Base-by-base conservation (phyloP, 163 green algal genomes). In the Scenedesmus sp. region DNA sequence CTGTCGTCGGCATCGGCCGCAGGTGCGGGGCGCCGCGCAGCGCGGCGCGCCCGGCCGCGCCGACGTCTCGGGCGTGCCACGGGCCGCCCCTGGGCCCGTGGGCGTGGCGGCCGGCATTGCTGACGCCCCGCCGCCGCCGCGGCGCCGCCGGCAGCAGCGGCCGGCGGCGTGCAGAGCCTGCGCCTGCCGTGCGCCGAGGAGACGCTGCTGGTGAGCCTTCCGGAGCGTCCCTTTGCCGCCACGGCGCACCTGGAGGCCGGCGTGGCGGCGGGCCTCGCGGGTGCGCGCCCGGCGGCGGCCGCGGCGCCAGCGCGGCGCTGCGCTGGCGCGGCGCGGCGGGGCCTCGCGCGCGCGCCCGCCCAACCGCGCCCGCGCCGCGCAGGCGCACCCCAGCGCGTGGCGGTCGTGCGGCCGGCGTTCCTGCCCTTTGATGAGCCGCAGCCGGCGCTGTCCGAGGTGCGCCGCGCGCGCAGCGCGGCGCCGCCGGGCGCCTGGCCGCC, bases 381-480 rank as follows among this genome's bases (percentile, higher is more conserved):
- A 83, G 56, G 51, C 33, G 36, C 60, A 0, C 31, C 85, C 2
- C 60, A 64, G 13, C 62, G 74, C 28, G 77, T 93, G 5, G 87
- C 84, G 3, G 87, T 96, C 2, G 75, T 97, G n/a, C 83, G 92
- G 3, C 86, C 94, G 14, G 85, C 89, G 7, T 97, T 95, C 60
- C 70, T 82, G 1, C 69, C 90, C 1, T 89, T 90, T 54, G 90
- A 94, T 76, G 70, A 83, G 31, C 34, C 62, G 3, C 71, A 78
- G 22, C 63, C 76, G 1, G 66, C 76, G 0, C 80, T 96, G 24
- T 56, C 75, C 1, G 31, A 88, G 28, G 75, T 88, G 60, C 47
- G 81, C 4, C 18, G 11, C 3, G 1, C 34, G 44, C 47, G 34
- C 20, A 11, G 14, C 26, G 56, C 13, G 4, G n/a, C 3, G 1